Percentiles rank a stretch among this genome's conserved stretches.
Conservation (phyloP, 2,329 filamentous ascomycete genomes). For the Pseudocercospora fuligena region DNA sequence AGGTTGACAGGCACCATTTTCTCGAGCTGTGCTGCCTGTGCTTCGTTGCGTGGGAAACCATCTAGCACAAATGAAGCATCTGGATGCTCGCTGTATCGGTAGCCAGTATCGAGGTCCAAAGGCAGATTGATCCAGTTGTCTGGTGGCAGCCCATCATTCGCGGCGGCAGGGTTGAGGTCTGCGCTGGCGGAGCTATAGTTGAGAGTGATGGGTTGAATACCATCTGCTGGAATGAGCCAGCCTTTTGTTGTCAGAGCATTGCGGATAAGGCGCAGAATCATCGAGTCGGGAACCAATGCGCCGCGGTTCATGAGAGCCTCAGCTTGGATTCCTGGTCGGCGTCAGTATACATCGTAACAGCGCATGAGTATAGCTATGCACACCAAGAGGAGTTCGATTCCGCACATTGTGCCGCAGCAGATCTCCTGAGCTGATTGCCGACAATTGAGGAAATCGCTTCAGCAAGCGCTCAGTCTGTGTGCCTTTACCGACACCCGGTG, state of each 20-base stretch:
- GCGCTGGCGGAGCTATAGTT: constrained; percentile 45
- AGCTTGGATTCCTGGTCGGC: constrained; percentile 76
- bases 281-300: constrained; percentile 84
- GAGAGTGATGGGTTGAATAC: constrained; percentile 53
- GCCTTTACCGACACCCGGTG: constrained; percentile 93
- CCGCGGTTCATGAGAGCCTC: constrained; percentile 87
- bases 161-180: constrained; percentile 29
- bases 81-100: constrained; percentile 67
- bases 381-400: constrained; percentile 82
- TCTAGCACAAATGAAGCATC: constrained; percentile 92
- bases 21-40: constrained; percentile 79
- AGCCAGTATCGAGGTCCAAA: constrained; percentile 43
- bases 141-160: constrained; percentile 6
- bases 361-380: constrained; percentile 31
- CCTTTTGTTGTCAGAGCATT: constrained; percentile 84
- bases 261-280: constrained; percentile 91
- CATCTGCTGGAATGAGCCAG: constrained; percentile 65
- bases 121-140: constrained; percentile 48
- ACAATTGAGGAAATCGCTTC: constrained; percentile 82
- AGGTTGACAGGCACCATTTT: constrained; percentile 90
- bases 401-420: constrained; percentile 91
- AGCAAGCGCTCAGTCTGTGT: constrained; percentile 92
- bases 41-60: constrained; percentile 87
- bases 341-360: neutral
- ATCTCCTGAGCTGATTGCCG: constrained; percentile 92